Percentiles rank a stretch among this genome's conserved stretches.
Evolutionary conservation across 2,329 filamentous ascomycete genomes (phyloP).

Genomic region (Hymenoscyphus infarciens): DNA sequence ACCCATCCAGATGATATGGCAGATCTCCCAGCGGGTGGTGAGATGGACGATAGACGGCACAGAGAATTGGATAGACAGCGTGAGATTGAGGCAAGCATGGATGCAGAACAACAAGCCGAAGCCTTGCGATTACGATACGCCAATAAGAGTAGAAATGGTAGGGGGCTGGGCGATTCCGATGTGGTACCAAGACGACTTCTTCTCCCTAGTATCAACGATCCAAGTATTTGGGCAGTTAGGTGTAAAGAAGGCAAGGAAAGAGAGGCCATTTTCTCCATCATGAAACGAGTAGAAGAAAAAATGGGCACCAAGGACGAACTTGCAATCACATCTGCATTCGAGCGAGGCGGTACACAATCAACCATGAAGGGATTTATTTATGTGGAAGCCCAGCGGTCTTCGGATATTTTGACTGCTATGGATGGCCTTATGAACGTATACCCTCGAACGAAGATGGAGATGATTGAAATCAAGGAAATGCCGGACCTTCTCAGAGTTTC

Average conservation of each 20-base stretch:
- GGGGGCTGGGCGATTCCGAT: constrained; percentile 64
- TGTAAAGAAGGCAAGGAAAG: constrained; percentile 95
- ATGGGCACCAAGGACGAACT: constrained; percentile 74
- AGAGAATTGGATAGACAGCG: constrained; percentile 90
- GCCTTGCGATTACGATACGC: constrained; percentile 85
- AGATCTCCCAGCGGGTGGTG: constrained; percentile 67
- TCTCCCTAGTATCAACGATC: constrained; percentile 90
- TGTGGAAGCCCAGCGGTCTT: constrained; percentile 83
- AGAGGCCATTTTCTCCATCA: constrained; percentile 83
- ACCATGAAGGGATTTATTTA: constrained; percentile 95
- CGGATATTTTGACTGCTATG: constrained; percentile 77
- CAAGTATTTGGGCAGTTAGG: constrained; percentile 89
- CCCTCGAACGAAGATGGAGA: constrained; percentile 76
- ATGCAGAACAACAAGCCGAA: constrained; percentile 90
- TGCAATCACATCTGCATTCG: constrained; percentile 85
- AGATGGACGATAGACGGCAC: constrained; percentile 88
- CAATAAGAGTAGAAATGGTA: constrained; percentile 67
- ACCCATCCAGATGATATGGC: constrained; percentile 87
- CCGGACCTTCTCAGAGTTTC: constrained; percentile 88
- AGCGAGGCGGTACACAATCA: constrained; percentile 72
- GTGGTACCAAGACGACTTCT: constrained; percentile 82
- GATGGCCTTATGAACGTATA: constrained; percentile 88
- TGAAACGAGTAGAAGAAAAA: constrained; percentile 83
- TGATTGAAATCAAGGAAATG: constrained; percentile 96
- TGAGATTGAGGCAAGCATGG: constrained; percentile 81